Evolutionary conservation across 768 basidiomycete species (phyloP), one percentile per base, ranked within the genome.

Genomic region (Boletus pseudopeckii): DNA sequence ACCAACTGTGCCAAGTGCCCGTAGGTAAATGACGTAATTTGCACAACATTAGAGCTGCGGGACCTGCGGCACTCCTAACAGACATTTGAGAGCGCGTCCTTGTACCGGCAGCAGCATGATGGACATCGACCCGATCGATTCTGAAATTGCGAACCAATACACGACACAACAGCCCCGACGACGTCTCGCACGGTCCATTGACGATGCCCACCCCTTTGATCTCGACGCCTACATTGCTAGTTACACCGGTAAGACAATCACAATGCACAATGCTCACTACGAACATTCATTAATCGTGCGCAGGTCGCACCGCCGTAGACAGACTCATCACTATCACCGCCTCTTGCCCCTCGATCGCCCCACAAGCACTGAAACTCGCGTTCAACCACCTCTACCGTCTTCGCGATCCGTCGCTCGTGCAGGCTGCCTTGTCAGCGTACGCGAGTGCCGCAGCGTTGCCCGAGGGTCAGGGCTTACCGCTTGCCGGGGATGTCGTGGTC

Each of bases 121-220:
- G 68, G 68, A 69, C 50, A 55, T 69, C 3, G 68, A 69, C 61
- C 58, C 48, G 39, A 60, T 64, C 55, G 69, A 69, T 1, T 51
- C 60, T 15, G 69, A 70, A 20, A 55, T 60, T 47, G 51, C 55
- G n/a, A 50, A 51, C 47, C 58, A 59, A 22, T 53, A 40, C 28
- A 30, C 52, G 36, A 45, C 48, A 5, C 56, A 53, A 24, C 56
- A 47, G 9, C 37, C 52, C 5, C 51, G 63, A 55, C 55, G 61
- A 52, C 63, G 67, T 22, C 47, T 52, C 34, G 59, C 76, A 20
- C 79, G 79, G 2, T 72, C 74, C 13, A 79, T 93, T 14, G 86
- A 92, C 68, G 88, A 90, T 40, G 78, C 78, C 0, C 91, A 93
- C 64, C 90, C 92, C 5, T 94, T 92, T 65, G 92, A 96, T 65